phyloP scores from a whole-genome alignment of 768 basidiomycete genomes.

The Termitomyces sp. region DNA sequence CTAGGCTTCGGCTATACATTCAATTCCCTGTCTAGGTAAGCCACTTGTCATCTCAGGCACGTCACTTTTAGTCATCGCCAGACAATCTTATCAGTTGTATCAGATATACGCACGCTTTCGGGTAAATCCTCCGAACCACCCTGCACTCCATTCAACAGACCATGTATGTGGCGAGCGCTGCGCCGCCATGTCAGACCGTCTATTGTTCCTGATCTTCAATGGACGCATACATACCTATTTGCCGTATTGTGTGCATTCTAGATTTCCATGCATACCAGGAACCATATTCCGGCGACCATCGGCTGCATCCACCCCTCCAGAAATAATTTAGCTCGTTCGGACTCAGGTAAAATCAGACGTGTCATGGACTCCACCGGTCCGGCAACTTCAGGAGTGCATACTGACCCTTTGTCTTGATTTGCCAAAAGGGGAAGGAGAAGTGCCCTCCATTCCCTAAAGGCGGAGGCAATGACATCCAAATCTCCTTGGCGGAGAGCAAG shows the following conservation, averaged over 20 bases:
- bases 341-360: conserved; percentile 7
- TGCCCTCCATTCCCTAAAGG: background rate
- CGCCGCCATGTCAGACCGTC: background rate
- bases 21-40: conserved; percentile 9
- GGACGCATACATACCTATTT: background rate
- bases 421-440: conserved; percentile 11
- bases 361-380: conserved; percentile 6
- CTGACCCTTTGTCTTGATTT: conserved; percentile 1
- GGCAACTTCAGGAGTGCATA: conserved; percentile 5
- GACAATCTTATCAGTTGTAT: background rate
- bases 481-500: conserved; percentile 14
- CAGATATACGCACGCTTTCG: background rate
- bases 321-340: background rate
- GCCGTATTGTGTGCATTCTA: background rate
- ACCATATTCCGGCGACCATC: background rate
- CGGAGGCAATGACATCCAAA: conserved; percentile 9
- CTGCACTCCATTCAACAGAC: background rate
- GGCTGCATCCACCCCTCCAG: background rate
- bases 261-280: background rate
- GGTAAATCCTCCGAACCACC: background rate
- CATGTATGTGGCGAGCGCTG: background rate
- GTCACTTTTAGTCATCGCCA: conserved; percentile 11
- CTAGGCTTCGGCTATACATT: conserved; percentile 17
- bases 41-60: conserved; percentile 13
- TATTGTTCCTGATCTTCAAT: background rate